Percentiles rank a stretch among this genome's conserved stretches.
phyloP scores from a whole-genome alignment of 192 early-diverging fungal genomes.

The Coemansia pectinata region DNA sequence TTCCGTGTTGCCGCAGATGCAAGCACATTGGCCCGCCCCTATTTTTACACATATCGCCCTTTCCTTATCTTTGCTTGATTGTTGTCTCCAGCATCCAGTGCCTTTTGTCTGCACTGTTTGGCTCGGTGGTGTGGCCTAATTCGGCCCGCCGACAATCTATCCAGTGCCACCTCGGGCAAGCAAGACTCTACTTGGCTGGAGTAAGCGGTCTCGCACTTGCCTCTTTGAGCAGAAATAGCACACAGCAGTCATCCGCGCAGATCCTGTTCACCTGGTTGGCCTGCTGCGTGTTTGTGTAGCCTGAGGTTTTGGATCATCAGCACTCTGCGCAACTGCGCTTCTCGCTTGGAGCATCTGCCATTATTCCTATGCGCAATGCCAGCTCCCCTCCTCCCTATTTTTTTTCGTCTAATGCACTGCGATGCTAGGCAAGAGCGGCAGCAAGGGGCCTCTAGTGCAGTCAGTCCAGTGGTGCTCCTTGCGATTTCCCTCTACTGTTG shows the following conservation, averaged over 20 bases:
- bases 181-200: background rate
- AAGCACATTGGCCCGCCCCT: conserved; percentile 3
- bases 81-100: background rate
- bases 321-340: background rate
- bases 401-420: background rate
- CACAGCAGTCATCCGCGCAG: conserved; percentile 2
- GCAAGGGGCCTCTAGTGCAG: background rate
- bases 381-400: background rate
- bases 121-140: background rate
- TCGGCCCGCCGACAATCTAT: background rate
- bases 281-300: background rate
- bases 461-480: background rate
- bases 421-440: background rate
- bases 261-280: conserved; percentile 8
- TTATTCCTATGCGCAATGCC: background rate
- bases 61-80: background rate
- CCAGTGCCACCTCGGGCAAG: background rate
- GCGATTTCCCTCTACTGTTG: conserved; percentile 1
- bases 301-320: background rate
- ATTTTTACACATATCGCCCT: background rate
- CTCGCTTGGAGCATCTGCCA: background rate
- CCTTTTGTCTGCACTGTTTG: background rate
- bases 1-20: background rate
- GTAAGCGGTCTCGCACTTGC: background rate
- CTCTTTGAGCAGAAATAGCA: background rate